A percentile compares a stretch with the other conserved stretches of the same genome.
These are phyloP conservation scores for Zancudomyces culisetae DNA, from an alignment of 371 early-diverging fungal species.

Conservation along the genomic window DNA sequence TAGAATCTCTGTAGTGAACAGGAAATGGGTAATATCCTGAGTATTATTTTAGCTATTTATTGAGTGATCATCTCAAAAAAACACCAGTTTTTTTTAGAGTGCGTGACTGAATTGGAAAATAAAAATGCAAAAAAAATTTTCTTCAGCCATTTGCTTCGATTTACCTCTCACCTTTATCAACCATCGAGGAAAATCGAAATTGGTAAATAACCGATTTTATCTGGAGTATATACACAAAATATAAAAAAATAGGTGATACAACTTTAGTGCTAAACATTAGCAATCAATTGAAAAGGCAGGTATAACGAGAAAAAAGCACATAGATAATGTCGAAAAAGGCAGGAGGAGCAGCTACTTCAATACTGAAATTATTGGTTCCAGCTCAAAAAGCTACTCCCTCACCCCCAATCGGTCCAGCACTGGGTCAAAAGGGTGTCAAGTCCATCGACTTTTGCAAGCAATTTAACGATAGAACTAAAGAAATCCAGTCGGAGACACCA, in stretches of 20 bases:
- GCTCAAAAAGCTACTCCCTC: conserved; percentile 88
- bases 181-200: no score
- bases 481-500: conserved; percentile 62
- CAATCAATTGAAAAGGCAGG: neutral
- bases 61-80: no score
- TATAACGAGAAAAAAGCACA: neutral
- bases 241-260: neutral
- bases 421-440: conserved; percentile 93
- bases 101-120: no score
- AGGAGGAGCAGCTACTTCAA: conserved; percentile 24
- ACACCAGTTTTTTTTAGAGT: no score
- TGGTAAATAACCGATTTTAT: no score
- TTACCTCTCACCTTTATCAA: no score
- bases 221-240: no score
- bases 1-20: no score
- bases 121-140: no score
- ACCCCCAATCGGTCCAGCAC: conserved; percentile 90
- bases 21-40: no score
- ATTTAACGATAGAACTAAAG: conserved; percentile 91
- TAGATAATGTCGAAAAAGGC: conserved; percentile 22
- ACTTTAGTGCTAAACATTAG: neutral
- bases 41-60: no score
- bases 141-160: no score
- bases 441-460: conserved; percentile 97
- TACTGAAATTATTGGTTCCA: conserved; percentile 47